These are phyloP conservation scores for Skeletonema costatum DNA, from an alignment of 108 stramenopile genomes.

Conservation along the genomic window DNA sequence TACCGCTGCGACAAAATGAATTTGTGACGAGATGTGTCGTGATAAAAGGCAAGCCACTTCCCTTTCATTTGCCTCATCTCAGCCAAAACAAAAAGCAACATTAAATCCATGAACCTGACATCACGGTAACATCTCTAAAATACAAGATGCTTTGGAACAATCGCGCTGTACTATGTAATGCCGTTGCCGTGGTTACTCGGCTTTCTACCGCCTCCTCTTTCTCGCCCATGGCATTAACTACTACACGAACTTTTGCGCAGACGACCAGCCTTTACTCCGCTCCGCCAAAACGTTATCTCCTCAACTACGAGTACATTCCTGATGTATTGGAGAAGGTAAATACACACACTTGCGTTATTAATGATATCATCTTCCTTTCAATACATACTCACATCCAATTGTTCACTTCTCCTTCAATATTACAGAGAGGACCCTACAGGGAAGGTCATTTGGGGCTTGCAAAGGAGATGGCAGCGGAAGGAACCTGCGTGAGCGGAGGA, in stretches of 20 bases:
- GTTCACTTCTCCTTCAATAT: too few species aligned
- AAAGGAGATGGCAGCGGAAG: slow-evolving; percentile 66
- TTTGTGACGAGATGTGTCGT: too few species aligned
- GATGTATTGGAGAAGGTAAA: slow-evolving; percentile 80
- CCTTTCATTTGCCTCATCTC: too few species aligned
- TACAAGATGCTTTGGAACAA: not conserved
- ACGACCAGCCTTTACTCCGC: slow-evolving; percentile 27
- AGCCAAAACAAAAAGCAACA: too few species aligned
- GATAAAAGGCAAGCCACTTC: too few species aligned
- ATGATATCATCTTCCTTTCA: too few species aligned
- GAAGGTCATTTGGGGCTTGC: slow-evolving; percentile 80
- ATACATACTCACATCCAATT: too few species aligned
- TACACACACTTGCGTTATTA: too few species aligned
- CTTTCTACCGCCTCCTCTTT: not conserved
- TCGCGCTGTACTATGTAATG: slow-evolving; percentile 5
- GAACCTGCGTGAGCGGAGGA: slow-evolving; percentile 70
- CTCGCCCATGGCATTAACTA: not conserved
- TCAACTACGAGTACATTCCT: slow-evolving; percentile 80
- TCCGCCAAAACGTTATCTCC: slow-evolving; percentile 43
- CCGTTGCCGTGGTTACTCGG: slow-evolving; percentile 14
- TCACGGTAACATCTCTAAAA: too few species aligned
- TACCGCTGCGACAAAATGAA: too few species aligned
- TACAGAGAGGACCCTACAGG: slow-evolving; percentile 65
- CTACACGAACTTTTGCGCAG: not conserved
- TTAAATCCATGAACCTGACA: too few species aligned